Conservation (phyloP, 495 filamentous ascomycete genomes). For the Tuber borchii region DNA sequence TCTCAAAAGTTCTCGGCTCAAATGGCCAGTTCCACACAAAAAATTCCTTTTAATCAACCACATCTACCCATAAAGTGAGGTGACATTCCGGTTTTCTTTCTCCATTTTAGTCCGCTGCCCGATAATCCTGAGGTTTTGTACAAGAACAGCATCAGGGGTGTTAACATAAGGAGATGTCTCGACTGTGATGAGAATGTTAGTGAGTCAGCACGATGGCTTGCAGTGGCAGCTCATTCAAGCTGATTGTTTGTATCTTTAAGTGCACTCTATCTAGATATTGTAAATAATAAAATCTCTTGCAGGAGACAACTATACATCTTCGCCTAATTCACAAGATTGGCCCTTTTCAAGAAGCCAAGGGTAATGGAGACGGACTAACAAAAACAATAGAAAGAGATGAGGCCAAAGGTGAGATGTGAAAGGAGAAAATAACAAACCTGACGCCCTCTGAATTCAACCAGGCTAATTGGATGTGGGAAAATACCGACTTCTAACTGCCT, state of each 20-base stretch:
- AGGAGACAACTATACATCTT: not conserved
- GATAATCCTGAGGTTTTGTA: not conserved
- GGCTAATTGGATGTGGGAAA: constrained; percentile 36
- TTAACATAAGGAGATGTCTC: not conserved
- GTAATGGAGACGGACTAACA: not conserved
- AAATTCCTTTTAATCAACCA: not conserved
- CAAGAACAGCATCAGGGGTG: not conserved
- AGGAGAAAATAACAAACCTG: not conserved
- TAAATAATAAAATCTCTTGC: not conserved
- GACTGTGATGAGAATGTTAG: not conserved
- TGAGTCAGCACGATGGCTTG: not conserved
- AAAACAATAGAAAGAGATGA: not conserved
- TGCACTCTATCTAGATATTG: not conserved
- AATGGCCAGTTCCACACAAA: not conserved
- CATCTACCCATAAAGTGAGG: not conserved
- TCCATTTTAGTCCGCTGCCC: not conserved
- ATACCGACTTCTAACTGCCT: constrained; percentile 44
- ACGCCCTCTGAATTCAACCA: not conserved
- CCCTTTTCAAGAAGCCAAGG: constrained; percentile 4
- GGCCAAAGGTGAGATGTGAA: not conserved
- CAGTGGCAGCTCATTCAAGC: not conserved
- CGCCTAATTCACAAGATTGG: not conserved
- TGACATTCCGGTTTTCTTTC: not conserved
- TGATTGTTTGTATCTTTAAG: not conserved
- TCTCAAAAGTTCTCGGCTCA: not conserved